Evolutionary conservation across 305 asterid species (phyloP).

Genomic region (Caryopteris hybrid): DNA sequence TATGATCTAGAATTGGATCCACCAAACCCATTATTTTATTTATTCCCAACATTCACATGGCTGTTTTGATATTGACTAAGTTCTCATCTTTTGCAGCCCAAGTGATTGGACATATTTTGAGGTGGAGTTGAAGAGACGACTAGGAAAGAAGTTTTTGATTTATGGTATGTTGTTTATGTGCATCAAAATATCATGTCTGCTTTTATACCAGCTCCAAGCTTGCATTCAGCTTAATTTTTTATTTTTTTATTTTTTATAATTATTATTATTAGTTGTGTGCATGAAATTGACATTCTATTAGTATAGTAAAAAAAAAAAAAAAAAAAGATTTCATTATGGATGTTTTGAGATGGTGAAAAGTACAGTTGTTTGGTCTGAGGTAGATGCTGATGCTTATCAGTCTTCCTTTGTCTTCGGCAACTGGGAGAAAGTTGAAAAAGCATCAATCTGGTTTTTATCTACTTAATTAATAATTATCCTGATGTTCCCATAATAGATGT

Average conservation of each 20-base stretch:
- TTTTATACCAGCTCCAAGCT: background rate
- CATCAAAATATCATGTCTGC: slow-evolving; percentile 5
- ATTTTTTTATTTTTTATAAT: too few relatives aligned
- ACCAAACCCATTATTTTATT: background rate
- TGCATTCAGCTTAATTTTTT: background rate
- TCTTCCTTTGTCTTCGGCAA: too few relatives aligned
- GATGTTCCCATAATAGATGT: background rate
- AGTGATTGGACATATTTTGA: slow-evolving; percentile 92
- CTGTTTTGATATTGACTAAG: slow-evolving; percentile 14
- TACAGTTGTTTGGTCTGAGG: too few relatives aligned
- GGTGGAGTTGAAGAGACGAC: slow-evolving; percentile 74
- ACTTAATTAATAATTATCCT: too few relatives aligned
- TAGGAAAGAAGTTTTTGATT: slow-evolving; percentile 69
- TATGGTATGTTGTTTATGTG: slow-evolving; percentile 49
- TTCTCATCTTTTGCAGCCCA: slow-evolving; percentile 61
- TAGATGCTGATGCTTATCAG: too few relatives aligned
- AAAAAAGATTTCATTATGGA: too few relatives aligned
- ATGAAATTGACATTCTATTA: too few relatives aligned
- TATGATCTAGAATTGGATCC: background rate
- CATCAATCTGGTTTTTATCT: too few relatives aligned
- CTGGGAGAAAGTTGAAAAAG: too few relatives aligned
- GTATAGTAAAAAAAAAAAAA: too few relatives aligned
- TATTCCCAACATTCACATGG: background rate
- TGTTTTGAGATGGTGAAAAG: too few relatives aligned
- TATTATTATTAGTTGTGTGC: too few relatives aligned